These are phyloP conservation scores for Parastagonospora nodorum DNA, from an alignment of 2,329 filamentous ascomycete genomes.

Conservation along the genomic window DNA sequence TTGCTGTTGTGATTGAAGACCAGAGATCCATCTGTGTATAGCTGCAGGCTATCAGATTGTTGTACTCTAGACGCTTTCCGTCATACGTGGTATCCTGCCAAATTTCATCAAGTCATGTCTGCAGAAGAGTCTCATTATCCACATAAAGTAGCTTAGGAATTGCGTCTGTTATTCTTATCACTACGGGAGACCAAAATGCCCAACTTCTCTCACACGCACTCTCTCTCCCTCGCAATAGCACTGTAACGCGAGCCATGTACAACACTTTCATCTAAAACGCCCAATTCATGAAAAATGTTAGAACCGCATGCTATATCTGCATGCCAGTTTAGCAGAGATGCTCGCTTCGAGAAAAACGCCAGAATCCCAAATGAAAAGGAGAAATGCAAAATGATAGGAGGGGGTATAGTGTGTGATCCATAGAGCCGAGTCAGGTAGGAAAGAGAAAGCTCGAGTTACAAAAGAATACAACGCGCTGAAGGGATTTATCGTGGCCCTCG, in stretches of 20 bases:
- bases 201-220: no score
- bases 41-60: no score
- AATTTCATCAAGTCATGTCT: no score
- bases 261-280: not conserved
- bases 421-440: not conserved
- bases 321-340: not conserved
- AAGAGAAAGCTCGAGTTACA: conserved; percentile 4
- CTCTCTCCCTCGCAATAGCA: no score
- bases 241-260: not conserved
- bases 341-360: not conserved
- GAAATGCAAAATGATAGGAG: conserved; percentile 9
- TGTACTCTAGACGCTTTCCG: no score
- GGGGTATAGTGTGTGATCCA: not conserved
- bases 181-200: no score
- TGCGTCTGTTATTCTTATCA: no score
- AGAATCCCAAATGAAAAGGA: not conserved
- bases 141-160: no score
- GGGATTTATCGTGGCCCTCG: conserved; percentile 18
- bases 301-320: not conserved
- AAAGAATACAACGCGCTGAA: conserved; percentile 8
- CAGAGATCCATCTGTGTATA: no score
- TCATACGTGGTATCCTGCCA: no score
- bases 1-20: not conserved
- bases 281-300: not conserved
- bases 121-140: no score